Evolutionary conservation across 805 yeast species (phyloP).

Genomic region (Sugiyamaella marilandica): DNA sequence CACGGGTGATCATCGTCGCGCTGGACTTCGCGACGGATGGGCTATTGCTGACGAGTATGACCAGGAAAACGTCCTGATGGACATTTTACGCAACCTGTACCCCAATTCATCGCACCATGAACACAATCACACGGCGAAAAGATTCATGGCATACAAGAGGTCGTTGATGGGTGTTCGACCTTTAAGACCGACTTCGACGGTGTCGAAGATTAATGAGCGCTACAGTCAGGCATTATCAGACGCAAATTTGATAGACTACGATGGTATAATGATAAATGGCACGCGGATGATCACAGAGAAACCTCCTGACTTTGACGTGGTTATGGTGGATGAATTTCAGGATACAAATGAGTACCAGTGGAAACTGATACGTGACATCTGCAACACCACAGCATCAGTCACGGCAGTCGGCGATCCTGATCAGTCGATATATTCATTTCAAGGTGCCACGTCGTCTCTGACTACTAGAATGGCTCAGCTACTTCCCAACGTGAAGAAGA

Average conservation of each 20-base stretch:
- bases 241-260: conserved; percentile 13
- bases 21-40: conserved; percentile 47
- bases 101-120: neutral
- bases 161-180: neutral
- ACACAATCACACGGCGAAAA: neutral
- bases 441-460: conserved; percentile 70
- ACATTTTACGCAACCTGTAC: neutral
- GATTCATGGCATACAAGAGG: neutral
- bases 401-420: conserved; percentile 96
- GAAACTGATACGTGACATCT: conserved; percentile 45
- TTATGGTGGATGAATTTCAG: conserved; percentile 93
- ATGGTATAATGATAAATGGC: conserved; percentile 14
- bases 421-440: conserved; percentile 79
- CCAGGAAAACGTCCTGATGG: conserved; percentile 9
- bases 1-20: conserved; percentile 44
- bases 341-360: conserved; percentile 81
- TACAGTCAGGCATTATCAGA: conserved; percentile 9
- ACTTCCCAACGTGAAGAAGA: conserved; percentile 30
- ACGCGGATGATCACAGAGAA: neutral
- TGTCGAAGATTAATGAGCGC: neutral
- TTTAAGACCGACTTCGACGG: neutral
- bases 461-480: conserved; percentile 53
- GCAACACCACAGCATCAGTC: conserved; percentile 30
- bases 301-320: conserved; percentile 24
- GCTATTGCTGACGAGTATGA: conserved; percentile 16